Evolutionary conservation across 176 grass and related monocot genomes (phyloP).

Genomic region (Phoenix dactylifera): DNA sequence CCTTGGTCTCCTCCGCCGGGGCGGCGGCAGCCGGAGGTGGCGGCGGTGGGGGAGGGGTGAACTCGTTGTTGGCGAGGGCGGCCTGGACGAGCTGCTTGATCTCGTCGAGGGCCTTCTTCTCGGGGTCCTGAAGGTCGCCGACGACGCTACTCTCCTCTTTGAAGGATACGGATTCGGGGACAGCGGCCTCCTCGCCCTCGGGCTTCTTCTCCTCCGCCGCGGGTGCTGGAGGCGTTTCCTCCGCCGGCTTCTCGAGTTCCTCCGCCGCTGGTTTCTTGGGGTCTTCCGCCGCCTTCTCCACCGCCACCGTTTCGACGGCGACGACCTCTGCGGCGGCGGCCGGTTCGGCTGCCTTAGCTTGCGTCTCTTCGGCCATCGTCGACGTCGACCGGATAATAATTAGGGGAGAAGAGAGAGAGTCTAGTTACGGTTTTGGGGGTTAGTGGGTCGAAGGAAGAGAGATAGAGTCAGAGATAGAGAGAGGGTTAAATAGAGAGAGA

Average conservation of each 20-base stretch:
- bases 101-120: slow-evolving; percentile 91
- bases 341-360: slow-evolving; percentile 27
- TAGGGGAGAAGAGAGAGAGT: neutral
- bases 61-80: slow-evolving; percentile 66
- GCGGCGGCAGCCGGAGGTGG: slow-evolving; percentile 10
- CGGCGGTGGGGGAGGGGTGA: slow-evolving; percentile 53
- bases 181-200: slow-evolving; percentile 20
- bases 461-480: too few relatives aligned
- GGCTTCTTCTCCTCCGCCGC: slow-evolving; percentile 28
- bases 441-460: too few relatives aligned
- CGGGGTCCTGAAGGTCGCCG: slow-evolving; percentile 53
- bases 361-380: slow-evolving; percentile 58
- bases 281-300: neutral
- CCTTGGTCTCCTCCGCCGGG: neutral
- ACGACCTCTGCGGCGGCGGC: slow-evolving; percentile 25
- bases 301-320: slow-evolving; percentile 28
- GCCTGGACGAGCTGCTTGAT: slow-evolving; percentile 64
- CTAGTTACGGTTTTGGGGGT: neutral
- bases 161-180: slow-evolving; percentile 43
- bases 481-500: too few relatives aligned
- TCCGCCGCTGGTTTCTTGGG: neutral
- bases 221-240: slow-evolving; percentile 16
- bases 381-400: too few relatives aligned
- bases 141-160: slow-evolving; percentile 96
- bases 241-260: neutral